Base-by-base conservation (phyloP, 1,284 basidiomycete species). In the Moniliella sp. region DNA sequence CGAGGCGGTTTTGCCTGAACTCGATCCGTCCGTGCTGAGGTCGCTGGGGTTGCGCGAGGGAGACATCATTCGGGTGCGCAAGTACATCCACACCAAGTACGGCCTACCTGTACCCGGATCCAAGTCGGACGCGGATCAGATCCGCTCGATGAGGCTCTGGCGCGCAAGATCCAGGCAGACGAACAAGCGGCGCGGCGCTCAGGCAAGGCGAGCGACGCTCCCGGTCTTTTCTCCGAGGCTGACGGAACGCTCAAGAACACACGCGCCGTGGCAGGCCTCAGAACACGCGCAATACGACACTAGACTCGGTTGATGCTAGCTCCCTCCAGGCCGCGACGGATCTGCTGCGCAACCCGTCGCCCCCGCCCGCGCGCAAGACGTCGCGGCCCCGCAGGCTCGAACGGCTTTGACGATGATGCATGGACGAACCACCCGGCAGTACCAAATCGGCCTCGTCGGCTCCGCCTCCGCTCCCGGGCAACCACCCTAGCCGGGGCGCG, bases 351-450 rank as follows among this genome's bases (percentile, higher is more conserved):
- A 64, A n/a, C n/a, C n/a, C n/a, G n/a, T n/a, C n/a, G n/a, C n/a
- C n/a, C n/a, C n/a, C n/a, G n/a, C n/a, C n/a, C n/a, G n/a, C n/a
- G n/a, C n/a, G n/a, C n/a, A n/a, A n/a, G n/a, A n/a, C n/a, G n/a
- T n/a, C n/a, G n/a, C n/a, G n/a, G n/a, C n/a, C n/a, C n/a, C n/a
- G n/a, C n/a, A n/a, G n/a, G n/a, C n/a, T n/a, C n/a, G 13, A 46
- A 38, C 28, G 83, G 86, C 4, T 97, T 97, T 60, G 91, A 91
- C 36, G 86, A 94, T 58, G 86, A 97, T 58, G 86, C 88, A 1
- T 97, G 88, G 88, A 83, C 81, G 1, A 76, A 76, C 50, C 69
- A 83, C 32, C 80, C 83, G 1, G 76, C 72, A 80, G 78, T 26
- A 59, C 45, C 5, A 83, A 79, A 50, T n/a, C n/a, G n/a, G n/a